These are phyloP conservation scores for Apiotrichum akiyoshidainum DNA, from an alignment of 1,284 basidiomycete species.

Conservation along the genomic window DNA sequence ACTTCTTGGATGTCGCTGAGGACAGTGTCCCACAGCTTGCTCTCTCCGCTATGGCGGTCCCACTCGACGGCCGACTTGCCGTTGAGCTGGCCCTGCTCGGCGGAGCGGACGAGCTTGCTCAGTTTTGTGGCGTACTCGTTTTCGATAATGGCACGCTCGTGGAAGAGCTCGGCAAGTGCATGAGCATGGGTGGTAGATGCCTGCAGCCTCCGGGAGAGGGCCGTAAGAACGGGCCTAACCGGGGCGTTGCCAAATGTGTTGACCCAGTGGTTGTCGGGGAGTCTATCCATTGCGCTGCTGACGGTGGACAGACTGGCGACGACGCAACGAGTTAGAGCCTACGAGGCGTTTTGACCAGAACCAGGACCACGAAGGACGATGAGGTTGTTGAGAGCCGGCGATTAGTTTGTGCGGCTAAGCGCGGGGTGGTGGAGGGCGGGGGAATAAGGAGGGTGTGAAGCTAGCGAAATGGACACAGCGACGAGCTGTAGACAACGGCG, in stretches of 20 bases:
- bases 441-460: no score
- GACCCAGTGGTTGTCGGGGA: slow-evolving; percentile 46
- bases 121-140: slow-evolving; percentile 54
- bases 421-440: no score
- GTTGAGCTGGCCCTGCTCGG: slow-evolving; percentile 38
- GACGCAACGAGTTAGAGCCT: no score
- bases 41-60: slow-evolving; percentile 40
- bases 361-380: no score
- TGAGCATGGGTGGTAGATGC: slow-evolving; percentile 45
- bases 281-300: slow-evolving; percentile 16
- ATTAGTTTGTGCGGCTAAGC: no score
- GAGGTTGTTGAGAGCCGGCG: no score
- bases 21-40: slow-evolving; percentile 41
- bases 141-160: slow-evolving; percentile 54
- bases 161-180: slow-evolving; percentile 53
- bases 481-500: no score
- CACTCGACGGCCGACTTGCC: slow-evolving; percentile 40
- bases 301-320: no score
- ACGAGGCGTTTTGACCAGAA: no score
- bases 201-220: slow-evolving; percentile 39
- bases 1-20: slow-evolving; percentile 47
- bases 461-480: no score
- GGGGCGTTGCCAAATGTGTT: slow-evolving; percentile 37
- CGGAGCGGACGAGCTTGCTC: slow-evolving; percentile 51
- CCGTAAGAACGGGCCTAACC: slow-evolving; percentile 35